phyloP scores from a whole-genome alignment of 495 filamentous ascomycete species.

The Ramalina intermedia region DNA sequence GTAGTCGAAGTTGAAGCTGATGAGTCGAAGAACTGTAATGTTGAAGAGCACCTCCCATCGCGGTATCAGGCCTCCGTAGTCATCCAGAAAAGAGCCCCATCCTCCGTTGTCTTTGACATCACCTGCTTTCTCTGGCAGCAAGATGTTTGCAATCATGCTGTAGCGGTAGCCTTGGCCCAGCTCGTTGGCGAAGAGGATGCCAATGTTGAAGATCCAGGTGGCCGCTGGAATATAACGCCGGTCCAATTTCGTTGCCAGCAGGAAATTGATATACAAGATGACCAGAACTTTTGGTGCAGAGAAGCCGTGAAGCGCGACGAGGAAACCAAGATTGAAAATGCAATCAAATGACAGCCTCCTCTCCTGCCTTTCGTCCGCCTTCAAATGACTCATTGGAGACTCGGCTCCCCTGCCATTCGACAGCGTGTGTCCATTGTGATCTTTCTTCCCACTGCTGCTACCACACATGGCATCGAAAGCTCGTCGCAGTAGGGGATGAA shows the following conservation, averaged over 20 bases:
- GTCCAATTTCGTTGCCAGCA: constrained; percentile 55
- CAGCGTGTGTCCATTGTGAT: not conserved
- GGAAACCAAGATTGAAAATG: constrained; percentile 63
- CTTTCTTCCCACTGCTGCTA: not conserved
- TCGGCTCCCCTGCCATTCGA: constrained; percentile 4
- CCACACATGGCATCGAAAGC: constrained; percentile 39
- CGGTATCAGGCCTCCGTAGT: constrained; percentile 62
- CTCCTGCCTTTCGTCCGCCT: constrained; percentile 53
- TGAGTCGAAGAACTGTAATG: constrained; percentile 79
- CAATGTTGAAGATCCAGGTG: constrained; percentile 94
- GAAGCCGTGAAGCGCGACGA: constrained; percentile 68
- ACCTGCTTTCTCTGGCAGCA: constrained; percentile 22
- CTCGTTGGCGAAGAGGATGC: constrained; percentile 80
- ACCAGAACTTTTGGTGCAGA: constrained; percentile 67
- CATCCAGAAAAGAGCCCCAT: constrained; percentile 56
- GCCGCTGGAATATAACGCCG: constrained; percentile 48
- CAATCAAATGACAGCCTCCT: constrained; percentile 76
- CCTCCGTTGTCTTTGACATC: constrained; percentile 27
- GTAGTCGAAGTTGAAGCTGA: constrained; percentile 96
- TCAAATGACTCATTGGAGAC: constrained; percentile 2
- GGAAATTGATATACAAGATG: constrained; percentile 73
- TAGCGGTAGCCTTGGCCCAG: constrained; percentile 64
- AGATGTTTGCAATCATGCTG: constrained; percentile 38
- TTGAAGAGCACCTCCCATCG: constrained; percentile 97
- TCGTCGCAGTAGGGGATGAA: constrained; percentile 67